phyloP scores from a whole-genome alignment of 345 rosid genomes.

The Crucihimalaya himalaica region DNA sequence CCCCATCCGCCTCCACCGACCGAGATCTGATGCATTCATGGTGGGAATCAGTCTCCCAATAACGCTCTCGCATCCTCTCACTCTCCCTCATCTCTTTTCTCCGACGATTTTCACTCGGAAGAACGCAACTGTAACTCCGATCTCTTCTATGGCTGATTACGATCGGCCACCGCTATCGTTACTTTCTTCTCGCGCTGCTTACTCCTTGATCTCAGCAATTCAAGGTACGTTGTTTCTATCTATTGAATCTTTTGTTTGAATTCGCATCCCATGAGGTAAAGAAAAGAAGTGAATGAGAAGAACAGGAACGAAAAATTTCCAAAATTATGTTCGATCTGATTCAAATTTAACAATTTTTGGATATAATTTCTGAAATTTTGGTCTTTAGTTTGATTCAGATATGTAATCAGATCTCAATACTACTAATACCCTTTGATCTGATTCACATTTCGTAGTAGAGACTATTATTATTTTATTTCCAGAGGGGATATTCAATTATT shows the following conservation, averaged over 20 bases:
- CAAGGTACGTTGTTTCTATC: conserved; percentile 29
- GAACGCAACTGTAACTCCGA: no score
- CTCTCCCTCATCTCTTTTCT: no score
- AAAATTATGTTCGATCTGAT: conserved; percentile 23
- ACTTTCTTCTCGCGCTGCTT: no score
- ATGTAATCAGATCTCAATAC: conserved; percentile 12
- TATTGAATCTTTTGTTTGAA: not conserved
- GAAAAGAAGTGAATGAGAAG: not conserved
- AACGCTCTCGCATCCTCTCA: no score
- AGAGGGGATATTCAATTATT: not conserved
- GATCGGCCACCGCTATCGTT: no score
- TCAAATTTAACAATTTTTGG: conserved; percentile 24
- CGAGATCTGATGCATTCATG: no score
- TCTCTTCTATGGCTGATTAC: no score
- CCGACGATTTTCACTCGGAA: no score
- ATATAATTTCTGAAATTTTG: not conserved
- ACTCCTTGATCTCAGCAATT: conserved; percentile 25
- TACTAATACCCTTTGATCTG: conserved; percentile 19
- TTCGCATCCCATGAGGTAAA: conserved; percentile 2
- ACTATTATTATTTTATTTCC: not conserved
- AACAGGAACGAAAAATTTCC: not conserved
- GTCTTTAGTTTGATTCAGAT: conserved; percentile 19
- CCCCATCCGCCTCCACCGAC: no score
- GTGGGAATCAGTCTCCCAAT: no score
- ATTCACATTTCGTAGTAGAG: conserved; percentile 10